phyloP scores from a whole-genome alignment of 345 rosid species.

The Gossypium herbaceum region DNA sequence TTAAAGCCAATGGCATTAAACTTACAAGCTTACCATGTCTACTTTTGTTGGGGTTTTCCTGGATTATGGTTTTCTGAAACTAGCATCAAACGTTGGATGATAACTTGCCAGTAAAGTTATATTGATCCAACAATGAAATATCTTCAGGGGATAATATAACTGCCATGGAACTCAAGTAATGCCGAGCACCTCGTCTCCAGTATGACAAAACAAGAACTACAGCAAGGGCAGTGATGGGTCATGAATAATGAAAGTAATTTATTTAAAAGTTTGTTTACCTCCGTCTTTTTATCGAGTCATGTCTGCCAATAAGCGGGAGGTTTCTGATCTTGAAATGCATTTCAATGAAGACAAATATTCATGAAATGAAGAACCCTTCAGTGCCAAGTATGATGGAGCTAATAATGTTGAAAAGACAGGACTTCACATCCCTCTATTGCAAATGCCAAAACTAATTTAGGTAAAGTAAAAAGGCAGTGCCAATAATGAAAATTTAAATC shows the following conservation, averaged over 20 bases:
- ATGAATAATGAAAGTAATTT: background rate
- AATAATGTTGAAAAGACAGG: conserved; percentile 33
- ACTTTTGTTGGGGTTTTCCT: conserved; percentile 15
- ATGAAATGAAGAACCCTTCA: conserved; percentile 57
- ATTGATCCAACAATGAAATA: conserved; percentile 48
- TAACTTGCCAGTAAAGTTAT: conserved; percentile 29
- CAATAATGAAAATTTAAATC: background rate
- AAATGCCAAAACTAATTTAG: background rate
- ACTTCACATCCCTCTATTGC: conserved; percentile 49
- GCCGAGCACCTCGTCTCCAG: conserved; percentile 57
- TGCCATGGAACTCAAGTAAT: conserved; percentile 58
- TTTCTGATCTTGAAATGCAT: conserved; percentile 59
- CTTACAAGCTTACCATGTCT: no score
- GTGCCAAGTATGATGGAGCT: conserved; percentile 38
- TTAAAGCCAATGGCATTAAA: no score
- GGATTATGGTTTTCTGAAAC: background rate
- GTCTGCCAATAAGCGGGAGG: conserved; percentile 46
- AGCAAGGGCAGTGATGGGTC: background rate
- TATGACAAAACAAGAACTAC: conserved; percentile 12
- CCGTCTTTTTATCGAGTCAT: conserved; percentile 31
- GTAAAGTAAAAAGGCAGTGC: background rate
- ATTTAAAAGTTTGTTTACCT: conserved; percentile 36
- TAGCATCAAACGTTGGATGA: conserved; percentile 16
- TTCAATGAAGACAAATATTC: conserved; percentile 69
- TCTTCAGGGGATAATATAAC: conserved; percentile 61